Base-by-base conservation (phyloP, 2,329 filamentous ascomycete species). In the Aspergillus latus region DNA sequence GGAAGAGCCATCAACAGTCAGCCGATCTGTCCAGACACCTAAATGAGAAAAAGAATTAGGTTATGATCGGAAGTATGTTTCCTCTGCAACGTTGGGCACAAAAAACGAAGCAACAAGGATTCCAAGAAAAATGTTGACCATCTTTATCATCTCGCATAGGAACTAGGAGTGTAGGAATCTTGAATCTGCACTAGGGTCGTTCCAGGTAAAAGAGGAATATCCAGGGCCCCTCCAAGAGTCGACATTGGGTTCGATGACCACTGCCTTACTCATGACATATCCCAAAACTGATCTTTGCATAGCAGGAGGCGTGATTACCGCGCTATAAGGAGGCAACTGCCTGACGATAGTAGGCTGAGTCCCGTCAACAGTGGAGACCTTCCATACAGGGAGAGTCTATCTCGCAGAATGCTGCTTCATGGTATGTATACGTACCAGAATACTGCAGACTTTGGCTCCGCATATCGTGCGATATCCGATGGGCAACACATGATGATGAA, bases 21-120 rank as follows among this genome's bases (percentile, higher is more conserved):
- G 30, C 30, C 28, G 21, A 54, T 16, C 45, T 52, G 48, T 48
- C 47, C 54, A 56, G 10, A 44, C 3, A 21, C 44, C 13, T 30
- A 36, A 36, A 36, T 51, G 40, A 36, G 30, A 52, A 39, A 51
- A 30, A 44, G 43, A 15, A 36, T 11, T 10, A 40, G 26, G 11
- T 21, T 21, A 11, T 52, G 42, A 34, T 7, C 37, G 46, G 21
- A 34, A 16, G n/a, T 16, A 49, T 54, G 42, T 57, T 52, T 58
- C 56, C 29, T 56, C 59, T 65, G 61, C 63, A 57, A 63, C 62
- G 61, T 65, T 57, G 62, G 63, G 63, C 63, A 64, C 52, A 60
- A 64, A 63, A 49, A 43, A 42, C 21, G 40, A 59, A 52, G 21
- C 48, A 45, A 54, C 49, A 56, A 54, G 16, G 55, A 52, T 58